Base-by-base conservation (phyloP, 2,329 filamentous ascomycete species). In the Fusarium haematococcum region DNA sequence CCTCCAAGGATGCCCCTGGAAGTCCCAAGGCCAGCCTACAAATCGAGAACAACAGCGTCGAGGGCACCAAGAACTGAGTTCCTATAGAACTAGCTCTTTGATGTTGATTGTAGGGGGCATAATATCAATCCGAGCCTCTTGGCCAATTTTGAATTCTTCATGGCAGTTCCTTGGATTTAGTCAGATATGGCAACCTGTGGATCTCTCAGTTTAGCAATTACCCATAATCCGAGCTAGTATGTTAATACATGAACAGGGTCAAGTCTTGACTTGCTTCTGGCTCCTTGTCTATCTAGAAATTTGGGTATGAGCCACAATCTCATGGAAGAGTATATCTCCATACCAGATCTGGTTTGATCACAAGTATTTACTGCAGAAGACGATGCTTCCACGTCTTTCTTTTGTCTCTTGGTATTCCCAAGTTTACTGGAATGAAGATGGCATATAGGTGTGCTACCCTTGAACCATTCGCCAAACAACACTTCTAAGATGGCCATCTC, bases 1-100 rank as follows among this genome's bases (percentile, higher is more conserved):
- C 48, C 30, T 45, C 41, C 13, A 45, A 45, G 20, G 41, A 23
- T 45, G 20, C 27, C 5, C 27, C 54, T n/a, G 41, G 56, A 25
- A 65, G 63, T 10, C 52, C 52, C 39, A 67, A 70, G 52, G 60
- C n/a, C 37, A 66, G 63, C 11, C 32, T 68, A 5, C 61, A 68
- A 20, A 45, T 27, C n/a, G 65, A 72, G 16, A 48, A 68, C 4
- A 63, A 45, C 14, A 69, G 30, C 18, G 63, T 61, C 4, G 25
- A 37, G 37, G 63, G 39, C 5, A n/a, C 33, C 30, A 65, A 65
- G 43, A 35, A 65, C n/a, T 65, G 60, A 11, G 13, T 1, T 25
- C 25, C 1, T 2, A 20, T 9, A 30, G 16, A 11, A 18, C 7
- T 9, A 3, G 7, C 6, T 5, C 8, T 58, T 9, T 9, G 5